Conservation (phyloP, 2,329 filamentous ascomycete species). For the Trichophyton equinum region DNA sequence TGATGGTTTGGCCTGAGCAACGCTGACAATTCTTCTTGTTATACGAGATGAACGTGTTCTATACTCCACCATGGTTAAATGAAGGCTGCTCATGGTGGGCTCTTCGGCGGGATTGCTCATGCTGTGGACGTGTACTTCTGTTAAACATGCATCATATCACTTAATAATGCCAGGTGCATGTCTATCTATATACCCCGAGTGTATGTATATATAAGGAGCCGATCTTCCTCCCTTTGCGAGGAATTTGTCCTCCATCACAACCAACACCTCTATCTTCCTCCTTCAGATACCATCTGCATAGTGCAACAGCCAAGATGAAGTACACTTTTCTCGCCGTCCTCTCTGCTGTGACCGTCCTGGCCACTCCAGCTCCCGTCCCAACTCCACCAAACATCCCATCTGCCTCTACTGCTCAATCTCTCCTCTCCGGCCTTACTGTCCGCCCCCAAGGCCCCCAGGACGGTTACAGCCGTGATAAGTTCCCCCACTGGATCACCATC, state of each 20-base stretch:
- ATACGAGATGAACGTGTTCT: background rate
- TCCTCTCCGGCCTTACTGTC: conserved; percentile 49
- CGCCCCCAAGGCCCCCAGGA: conserved; percentile 41
- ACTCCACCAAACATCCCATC: conserved; percentile 52
- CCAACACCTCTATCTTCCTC: background rate
- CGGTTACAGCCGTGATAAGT: conserved; percentile 53
- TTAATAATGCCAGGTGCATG: background rate
- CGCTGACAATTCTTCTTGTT: background rate
- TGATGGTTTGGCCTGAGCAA: background rate
- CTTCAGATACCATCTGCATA: background rate
- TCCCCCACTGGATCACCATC: conserved; percentile 59
- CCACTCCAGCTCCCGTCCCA: conserved; percentile 19
- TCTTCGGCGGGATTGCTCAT: background rate
- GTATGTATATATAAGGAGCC: background rate
- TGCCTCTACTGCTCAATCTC: conserved; percentile 42
- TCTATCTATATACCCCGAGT: background rate
- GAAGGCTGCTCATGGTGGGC: background rate
- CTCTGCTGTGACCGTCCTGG: conserved; percentile 11
- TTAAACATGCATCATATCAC: background rate
- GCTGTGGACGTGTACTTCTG: background rate
- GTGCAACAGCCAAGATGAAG: background rate
- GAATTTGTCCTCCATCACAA: background rate
- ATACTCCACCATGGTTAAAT: background rate
- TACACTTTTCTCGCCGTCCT: conserved; percentile 12
- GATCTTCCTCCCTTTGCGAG: background rate